These are phyloP conservation scores for Chrysanthemum lavandulifolium DNA, from an alignment of 129 eudicot genomes.

Conservation along the genomic window DNA sequence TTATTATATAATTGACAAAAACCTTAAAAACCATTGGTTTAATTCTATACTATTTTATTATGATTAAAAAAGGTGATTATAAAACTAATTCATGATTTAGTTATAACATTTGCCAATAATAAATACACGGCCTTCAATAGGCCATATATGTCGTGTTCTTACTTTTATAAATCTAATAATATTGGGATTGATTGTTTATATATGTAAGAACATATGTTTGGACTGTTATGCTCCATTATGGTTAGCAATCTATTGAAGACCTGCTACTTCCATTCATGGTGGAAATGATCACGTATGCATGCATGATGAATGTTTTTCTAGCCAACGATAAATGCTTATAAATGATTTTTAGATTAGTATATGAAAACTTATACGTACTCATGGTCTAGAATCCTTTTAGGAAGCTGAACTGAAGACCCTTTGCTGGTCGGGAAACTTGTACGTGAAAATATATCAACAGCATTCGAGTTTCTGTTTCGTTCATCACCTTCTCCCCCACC, in stretches of 20 bases:
- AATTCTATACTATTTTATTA: constrained; percentile 20
- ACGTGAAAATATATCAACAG: constrained; percentile 51
- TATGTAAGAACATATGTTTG: neutral
- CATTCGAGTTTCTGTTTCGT: constrained; percentile 57
- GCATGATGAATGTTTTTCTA: neutral
- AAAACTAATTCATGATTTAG: neutral
- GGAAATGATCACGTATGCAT: constrained; percentile 12
- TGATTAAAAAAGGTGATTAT: constrained; percentile 5
- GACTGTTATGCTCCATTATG: neutral
- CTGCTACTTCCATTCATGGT: neutral
- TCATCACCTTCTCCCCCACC: constrained; percentile 72
- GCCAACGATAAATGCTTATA: neutral
- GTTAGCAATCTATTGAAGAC: neutral
- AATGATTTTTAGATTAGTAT: too few species aligned
- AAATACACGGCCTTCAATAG: neutral
- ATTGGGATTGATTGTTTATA: neutral
- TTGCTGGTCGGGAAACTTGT: constrained; percentile 50
- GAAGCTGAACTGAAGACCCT: constrained; percentile 45
- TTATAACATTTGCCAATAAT: too few species aligned
- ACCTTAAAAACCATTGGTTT: constrained; percentile 17
- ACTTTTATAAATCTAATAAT: neutral
- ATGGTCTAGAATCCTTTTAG: constrained; percentile 69
- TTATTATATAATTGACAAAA: constrained; percentile 7
- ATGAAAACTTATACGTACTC: constrained; percentile 47
- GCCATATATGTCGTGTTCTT: constrained; percentile 1